Percentiles rank a stretch among this genome's conserved stretches.
Conservation (phyloP, 164 flowering plant genomes). For the Tinospora cordifolia region DNA sequence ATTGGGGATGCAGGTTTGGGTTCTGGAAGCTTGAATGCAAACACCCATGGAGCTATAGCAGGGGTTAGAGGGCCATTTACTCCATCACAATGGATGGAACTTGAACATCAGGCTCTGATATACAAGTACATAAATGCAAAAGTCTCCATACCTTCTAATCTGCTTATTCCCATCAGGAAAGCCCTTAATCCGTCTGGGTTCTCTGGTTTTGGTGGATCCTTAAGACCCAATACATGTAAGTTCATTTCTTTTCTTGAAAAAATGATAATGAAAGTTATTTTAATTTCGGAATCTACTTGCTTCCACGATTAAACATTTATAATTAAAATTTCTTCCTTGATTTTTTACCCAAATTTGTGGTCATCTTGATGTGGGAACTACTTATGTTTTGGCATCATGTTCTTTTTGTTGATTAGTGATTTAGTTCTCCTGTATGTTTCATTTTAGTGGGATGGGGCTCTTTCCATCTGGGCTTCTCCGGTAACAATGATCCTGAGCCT, state of each 20-base stretch:
- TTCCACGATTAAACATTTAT: background rate
- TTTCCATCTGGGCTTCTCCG: slow-evolving; percentile 75
- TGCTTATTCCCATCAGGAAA: slow-evolving; percentile 64
- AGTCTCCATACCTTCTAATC: slow-evolving; percentile 63
- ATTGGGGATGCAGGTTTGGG: slow-evolving; percentile 54
- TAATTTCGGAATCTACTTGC: background rate
- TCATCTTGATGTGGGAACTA: background rate
- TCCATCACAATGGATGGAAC: slow-evolving; percentile 86
- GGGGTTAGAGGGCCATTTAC: slow-evolving; percentile 73
- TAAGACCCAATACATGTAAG: slow-evolving; percentile 60
- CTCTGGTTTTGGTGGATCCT: slow-evolving; percentile 38
- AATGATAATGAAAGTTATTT: background rate
- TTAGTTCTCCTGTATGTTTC: slow-evolving; percentile 5
- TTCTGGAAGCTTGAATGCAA: slow-evolving; percentile 37
- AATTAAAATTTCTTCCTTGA: too few relatives aligned
- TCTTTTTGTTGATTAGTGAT: background rate
- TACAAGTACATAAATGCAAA: slow-evolving; percentile 73
- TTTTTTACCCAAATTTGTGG: background rate
- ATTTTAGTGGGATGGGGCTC: slow-evolving; percentile 77
- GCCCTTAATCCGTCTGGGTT: slow-evolving; percentile 51
- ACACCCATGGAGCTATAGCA: slow-evolving; percentile 42
- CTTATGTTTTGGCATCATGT: background rate
- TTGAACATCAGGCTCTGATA: slow-evolving; percentile 88
- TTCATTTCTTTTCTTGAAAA: background rate
- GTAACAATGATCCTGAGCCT: slow-evolving; percentile 85